Conservation (phyloP, 2,329 filamentous ascomycete species). For the Trichoderma simmonsii region DNA sequence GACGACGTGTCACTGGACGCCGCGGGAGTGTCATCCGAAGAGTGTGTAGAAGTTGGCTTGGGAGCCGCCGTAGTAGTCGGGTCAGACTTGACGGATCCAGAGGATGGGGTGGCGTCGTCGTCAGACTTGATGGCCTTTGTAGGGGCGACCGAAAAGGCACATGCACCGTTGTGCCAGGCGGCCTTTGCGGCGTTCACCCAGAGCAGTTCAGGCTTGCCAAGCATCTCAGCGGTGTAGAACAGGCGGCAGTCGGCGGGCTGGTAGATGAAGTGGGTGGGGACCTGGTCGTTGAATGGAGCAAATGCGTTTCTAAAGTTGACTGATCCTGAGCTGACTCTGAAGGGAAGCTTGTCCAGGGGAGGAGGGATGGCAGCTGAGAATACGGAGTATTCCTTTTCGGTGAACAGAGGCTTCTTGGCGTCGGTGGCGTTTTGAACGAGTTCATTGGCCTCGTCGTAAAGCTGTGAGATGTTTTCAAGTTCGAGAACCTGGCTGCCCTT, state of each 20-base stretch:
- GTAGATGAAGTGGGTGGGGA: slow-evolving; percentile 56
- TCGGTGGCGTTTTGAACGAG: background rate
- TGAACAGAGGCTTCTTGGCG: slow-evolving; percentile 2
- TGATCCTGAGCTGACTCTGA: background rate
- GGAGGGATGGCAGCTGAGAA: background rate
- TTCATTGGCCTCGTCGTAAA: background rate
- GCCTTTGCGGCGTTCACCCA: slow-evolving; percentile 39
- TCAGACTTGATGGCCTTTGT: background rate
- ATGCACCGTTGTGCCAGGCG: slow-evolving; percentile 8
- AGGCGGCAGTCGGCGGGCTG: slow-evolving; percentile 56
- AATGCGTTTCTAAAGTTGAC: slow-evolving; percentile 26
- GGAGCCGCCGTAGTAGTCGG: background rate
- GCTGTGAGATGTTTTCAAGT: slow-evolving; percentile 25
- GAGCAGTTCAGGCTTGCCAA: slow-evolving; percentile 33
- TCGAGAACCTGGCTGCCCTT: slow-evolving; percentile 47
- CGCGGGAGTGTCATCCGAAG: background rate
- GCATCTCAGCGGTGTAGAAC: slow-evolving; percentile 52
- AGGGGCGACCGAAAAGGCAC: background rate
- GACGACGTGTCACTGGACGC: background rate
- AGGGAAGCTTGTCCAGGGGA: background rate
- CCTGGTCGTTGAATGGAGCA: slow-evolving; percentile 28
- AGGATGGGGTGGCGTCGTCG: background rate
- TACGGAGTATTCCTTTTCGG: background rate
- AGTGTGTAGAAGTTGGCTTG: background rate
- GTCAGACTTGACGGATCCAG: background rate